Evolutionary conservation across 352 stramenopile genomes (phyloP).

Genomic region (Globisporangium uncinulatum): DNA sequence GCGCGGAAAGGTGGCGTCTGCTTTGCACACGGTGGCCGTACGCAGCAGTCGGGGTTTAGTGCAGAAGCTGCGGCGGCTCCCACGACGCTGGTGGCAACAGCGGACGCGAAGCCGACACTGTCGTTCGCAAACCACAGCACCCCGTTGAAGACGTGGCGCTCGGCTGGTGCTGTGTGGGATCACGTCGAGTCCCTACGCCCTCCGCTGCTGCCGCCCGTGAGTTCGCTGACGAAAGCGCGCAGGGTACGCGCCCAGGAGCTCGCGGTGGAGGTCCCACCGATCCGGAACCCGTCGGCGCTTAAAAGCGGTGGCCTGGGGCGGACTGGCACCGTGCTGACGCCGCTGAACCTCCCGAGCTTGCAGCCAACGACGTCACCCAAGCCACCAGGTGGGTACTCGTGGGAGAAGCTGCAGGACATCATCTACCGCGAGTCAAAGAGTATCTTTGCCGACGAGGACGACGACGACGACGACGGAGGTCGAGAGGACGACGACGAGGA

Average conservation of each 20-base stretch:
- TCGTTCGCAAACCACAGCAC: conserved; percentile 4
- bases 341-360: conserved; percentile 8
- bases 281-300: conserved; percentile 8
- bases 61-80: not conserved
- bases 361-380: conserved; percentile 3
- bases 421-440: conserved; percentile 60
- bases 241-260: not conserved
- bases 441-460: conserved; percentile 40
- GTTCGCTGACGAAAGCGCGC: conserved; percentile 9
- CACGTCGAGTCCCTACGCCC: conserved; percentile 5
- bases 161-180: conserved; percentile 1
- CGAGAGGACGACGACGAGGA: not conserved
- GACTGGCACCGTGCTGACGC: not conserved
- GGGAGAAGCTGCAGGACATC: conserved; percentile 69
- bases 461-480: conserved; percentile 17
- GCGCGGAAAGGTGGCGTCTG: conserved; percentile 76
- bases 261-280: conserved; percentile 2
- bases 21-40: conserved; percentile 70
- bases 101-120: not conserved
- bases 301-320: not conserved
- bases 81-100: not conserved
- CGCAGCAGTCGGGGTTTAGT: not conserved
- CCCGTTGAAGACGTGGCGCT: conserved; percentile 11
- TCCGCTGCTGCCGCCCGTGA: conserved; percentile 9
- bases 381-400: conserved; percentile 56